phyloP scores from a whole-genome alignment of 1,284 basidiomycete genomes.

The Marasmius oreades region DNA sequence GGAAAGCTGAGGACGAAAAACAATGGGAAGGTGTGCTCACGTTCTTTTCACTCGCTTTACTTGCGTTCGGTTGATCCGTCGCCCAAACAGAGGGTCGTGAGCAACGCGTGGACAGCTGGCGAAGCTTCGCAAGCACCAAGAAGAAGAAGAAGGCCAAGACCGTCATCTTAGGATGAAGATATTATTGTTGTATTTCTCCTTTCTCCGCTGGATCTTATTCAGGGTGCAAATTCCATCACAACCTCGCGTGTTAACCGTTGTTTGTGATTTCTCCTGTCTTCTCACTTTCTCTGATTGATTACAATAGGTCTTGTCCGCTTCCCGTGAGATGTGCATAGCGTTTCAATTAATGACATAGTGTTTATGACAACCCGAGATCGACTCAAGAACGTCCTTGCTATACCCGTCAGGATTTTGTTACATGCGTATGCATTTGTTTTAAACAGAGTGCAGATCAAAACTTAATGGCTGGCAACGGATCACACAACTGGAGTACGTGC shows the following conservation, averaged over 20 bases:
- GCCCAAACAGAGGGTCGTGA: conserved; percentile 60
- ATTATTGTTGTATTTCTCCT: background rate
- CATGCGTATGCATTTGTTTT: no score
- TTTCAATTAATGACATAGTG: no score
- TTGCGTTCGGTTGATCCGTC: background rate
- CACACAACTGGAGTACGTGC: no score
- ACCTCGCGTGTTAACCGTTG: background rate
- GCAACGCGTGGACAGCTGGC: conserved; percentile 79
- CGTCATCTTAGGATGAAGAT: conserved; percentile 55
- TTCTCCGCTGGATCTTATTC: background rate
- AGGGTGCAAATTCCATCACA: background rate
- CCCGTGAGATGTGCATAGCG: no score
- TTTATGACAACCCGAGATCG: no score
- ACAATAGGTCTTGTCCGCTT: no score
- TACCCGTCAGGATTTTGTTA: no score
- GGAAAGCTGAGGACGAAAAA: conserved; percentile 80
- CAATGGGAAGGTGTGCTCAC: conserved; percentile 68
- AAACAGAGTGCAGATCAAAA: no score
- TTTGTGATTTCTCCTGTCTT: background rate
- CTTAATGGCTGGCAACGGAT: no score
- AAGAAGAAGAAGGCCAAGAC: conserved; percentile 81
- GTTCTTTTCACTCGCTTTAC: background rate
- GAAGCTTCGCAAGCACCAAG: conserved; percentile 58
- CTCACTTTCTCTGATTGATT: background rate
- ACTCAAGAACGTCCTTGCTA: no score